Percentiles rank a stretch among this genome's conserved stretches.
These are phyloP conservation scores for Eudorina sp. DNA, from an alignment of 139 green algal species.

Conservation along the genomic window DNA sequence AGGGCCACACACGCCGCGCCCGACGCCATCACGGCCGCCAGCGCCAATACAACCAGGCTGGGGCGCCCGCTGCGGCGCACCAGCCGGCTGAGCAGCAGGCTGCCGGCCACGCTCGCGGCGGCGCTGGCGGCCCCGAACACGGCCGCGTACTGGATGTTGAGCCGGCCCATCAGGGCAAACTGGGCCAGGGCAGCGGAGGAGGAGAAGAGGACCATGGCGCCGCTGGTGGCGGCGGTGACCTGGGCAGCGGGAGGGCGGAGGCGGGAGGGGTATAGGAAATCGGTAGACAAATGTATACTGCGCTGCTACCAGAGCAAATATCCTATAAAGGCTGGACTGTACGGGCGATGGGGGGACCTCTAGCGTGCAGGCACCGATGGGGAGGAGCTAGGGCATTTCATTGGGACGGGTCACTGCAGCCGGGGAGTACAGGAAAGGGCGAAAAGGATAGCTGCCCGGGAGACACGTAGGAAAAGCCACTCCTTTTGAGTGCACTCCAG, in stretches of 20 bases:
- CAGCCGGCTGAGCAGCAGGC: neutral
- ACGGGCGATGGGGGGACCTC: too few relatives aligned
- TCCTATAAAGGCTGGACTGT: too few relatives aligned
- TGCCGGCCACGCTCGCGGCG: slow-evolving; percentile 27
- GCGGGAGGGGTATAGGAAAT: too few relatives aligned
- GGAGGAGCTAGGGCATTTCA: too few relatives aligned
- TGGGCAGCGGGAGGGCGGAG: slow-evolving; percentile 18
- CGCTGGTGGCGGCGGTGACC: slow-evolving; percentile 61
- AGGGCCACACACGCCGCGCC: slow-evolving; percentile 26
- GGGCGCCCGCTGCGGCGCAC: slow-evolving; percentile 16
- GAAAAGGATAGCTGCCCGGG: too few relatives aligned
- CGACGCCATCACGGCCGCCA: slow-evolving; percentile 46
- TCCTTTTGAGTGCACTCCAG: too few relatives aligned
- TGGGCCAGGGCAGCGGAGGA: slow-evolving; percentile 63
- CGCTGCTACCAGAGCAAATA: too few relatives aligned
- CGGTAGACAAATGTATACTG: too few relatives aligned
- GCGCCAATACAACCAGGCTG: slow-evolving; percentile 52
- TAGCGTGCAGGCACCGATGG: too few relatives aligned
- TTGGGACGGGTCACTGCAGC: too few relatives aligned
- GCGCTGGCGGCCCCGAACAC: slow-evolving; percentile 39
- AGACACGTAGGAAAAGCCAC: too few relatives aligned
- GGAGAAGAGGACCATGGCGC: slow-evolving; percentile 74
- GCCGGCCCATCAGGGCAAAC: slow-evolving; percentile 67
- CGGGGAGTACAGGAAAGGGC: too few relatives aligned
- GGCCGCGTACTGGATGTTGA: slow-evolving; percentile 39